Conservation (phyloP, 2,329 filamentous ascomycete genomes). For the Hypoxylon sp. region DNA sequence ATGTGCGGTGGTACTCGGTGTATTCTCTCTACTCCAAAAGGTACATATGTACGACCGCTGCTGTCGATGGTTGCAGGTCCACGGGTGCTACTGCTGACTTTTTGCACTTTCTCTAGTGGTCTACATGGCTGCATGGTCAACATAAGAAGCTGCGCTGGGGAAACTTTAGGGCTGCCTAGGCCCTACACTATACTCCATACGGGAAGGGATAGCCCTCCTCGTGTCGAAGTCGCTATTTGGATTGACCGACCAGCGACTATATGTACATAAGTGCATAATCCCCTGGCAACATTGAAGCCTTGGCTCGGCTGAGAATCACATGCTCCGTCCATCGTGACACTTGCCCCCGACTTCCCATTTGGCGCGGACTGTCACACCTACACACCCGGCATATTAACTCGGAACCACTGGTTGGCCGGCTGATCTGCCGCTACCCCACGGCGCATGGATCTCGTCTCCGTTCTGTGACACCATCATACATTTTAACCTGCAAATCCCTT, state of each 20-base stretch:
- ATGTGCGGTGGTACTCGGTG: conserved; percentile 20
- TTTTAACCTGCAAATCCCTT: conserved; percentile 25
- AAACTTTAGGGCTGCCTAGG: conserved; percentile 1
- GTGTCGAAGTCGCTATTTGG: neutral
- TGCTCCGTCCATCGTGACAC: conserved; percentile 40
- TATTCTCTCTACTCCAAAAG: conserved; percentile 7
- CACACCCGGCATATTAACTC: conserved; percentile 7
- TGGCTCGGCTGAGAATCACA: conserved; percentile 36
- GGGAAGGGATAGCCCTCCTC: conserved; percentile 3
- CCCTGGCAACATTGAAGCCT: neutral
- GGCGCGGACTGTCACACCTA: conserved; percentile 8
- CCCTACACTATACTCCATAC: conserved; percentile 18
- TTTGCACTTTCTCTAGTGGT: conserved; percentile 23
- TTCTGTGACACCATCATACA: conserved; percentile 41
- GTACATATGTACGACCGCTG: conserved; percentile 9
- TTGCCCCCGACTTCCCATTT: neutral
- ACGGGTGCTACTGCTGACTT: conserved; percentile 34
- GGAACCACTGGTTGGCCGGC: conserved; percentile 31
- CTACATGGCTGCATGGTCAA: too few species aligned
- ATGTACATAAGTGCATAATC: neutral
- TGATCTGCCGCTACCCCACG: conserved; percentile 37
- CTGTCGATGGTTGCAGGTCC: neutral
- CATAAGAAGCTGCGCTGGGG: conserved; percentile 10
- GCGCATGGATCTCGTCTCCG: conserved; percentile 7
- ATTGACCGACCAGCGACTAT: conserved; percentile 6